Base-by-base conservation (phyloP, 2,329 filamentous ascomycete species). In the Fusarium proliferatum region DNA sequence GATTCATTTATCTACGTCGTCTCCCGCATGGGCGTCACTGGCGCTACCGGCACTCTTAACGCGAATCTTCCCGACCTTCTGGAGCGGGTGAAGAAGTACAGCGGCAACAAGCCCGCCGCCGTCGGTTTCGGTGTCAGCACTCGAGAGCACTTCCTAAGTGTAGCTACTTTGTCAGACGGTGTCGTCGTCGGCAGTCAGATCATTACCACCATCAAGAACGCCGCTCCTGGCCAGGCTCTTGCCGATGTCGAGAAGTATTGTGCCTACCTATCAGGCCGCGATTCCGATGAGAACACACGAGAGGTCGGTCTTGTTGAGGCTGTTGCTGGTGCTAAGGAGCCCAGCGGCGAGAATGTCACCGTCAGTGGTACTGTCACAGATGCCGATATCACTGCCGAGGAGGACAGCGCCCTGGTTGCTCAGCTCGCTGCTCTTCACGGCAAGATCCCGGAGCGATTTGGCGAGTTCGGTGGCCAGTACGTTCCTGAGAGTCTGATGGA, bases 1-100 rank as follows among this genome's bases (percentile, higher is more conserved):
- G 96, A 98, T 84, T 98, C 95, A 7, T 99, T 98, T 86, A 97
- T 99, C 84, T 99, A 99, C 82, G 95, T 99, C 70, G 96, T 99
- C 63, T 98, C 96, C 33, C 90, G 96, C 77, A 97, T 97, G 93
- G 96, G 96, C 77, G 96, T 98, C 64, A 99, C 96, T 15, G 96
- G 96, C 77, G 96, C 95, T 19, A 92, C 91, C 2, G 95, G 95
- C 39, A 91, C 91, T 33, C 85, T 99, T 79, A 97, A 94, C 82
- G 88, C 91, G 49, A 92, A 93, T 66, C 89, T 99, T 39, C 94
- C 95, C 19, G 91, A 93, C 58, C 89, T 99, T 42, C 86, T 99
- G 65, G 89, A 90, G 64, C 91, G 94, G 43, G 96, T 99, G 33
- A 96, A 97, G 86, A 92, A 92, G 81, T 97, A 96, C 84, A 97